A percentile compares a stretch with the other conserved stretches of the same genome.
Evolutionary conservation across 73 alveolate genomes (phyloP).

Genomic region (Tetrahymena borealis): DNA sequence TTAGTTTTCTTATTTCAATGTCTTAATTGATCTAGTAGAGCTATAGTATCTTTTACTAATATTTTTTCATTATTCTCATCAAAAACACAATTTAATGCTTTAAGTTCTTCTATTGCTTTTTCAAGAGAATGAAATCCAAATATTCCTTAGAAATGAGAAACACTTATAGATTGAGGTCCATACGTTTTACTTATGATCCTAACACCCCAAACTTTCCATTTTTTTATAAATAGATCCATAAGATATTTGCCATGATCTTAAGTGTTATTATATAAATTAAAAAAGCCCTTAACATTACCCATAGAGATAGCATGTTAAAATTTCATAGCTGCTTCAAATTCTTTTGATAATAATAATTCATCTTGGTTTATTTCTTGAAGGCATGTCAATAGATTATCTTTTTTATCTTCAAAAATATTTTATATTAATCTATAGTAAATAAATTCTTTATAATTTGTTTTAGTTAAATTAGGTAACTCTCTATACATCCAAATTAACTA

Average conservation of each 20-base stretch:
- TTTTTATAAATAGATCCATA: not conserved
- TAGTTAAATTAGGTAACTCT: not conserved
- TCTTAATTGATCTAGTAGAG: not conserved
- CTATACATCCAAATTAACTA: not conserved
- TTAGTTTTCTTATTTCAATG: no score
- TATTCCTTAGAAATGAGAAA: not conserved
- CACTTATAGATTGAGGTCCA: not conserved
- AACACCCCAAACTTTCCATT: not conserved
- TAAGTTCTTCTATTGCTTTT: not conserved
- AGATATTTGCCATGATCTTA: not conserved
- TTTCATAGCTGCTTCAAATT: not conserved
- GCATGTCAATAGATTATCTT: not conserved
- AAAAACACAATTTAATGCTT: not conserved
- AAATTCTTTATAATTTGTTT: not conserved
- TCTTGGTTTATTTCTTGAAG: not conserved
- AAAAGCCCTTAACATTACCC: not conserved
- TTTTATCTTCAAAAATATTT: not conserved
- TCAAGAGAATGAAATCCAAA: not conserved
- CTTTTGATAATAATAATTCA: not conserved
- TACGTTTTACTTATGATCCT: not conserved
- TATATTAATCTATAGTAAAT: not conserved
- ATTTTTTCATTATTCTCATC: not conserved
- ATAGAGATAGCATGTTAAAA: not conserved
- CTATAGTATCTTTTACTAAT: not conserved
- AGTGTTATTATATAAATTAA: not conserved